Evolutionary conservation across 83 land plant genomes (phyloP).

Genomic region (Larix sibirica): DNA sequence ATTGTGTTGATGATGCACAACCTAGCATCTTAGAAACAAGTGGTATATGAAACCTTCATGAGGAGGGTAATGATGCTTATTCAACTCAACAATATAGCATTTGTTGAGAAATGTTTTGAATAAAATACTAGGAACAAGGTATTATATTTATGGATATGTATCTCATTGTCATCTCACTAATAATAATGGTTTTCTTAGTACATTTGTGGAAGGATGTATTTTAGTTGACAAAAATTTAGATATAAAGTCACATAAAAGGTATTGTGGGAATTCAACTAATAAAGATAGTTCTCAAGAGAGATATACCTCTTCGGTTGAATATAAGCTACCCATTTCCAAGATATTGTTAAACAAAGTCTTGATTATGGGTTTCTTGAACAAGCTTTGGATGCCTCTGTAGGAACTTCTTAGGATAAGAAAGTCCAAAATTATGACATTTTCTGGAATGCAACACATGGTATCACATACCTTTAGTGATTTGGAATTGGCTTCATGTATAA

Average conservation of each 20-base stretch:
- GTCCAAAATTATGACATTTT: background rate
- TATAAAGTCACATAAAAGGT: background rate
- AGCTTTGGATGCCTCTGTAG: no score
- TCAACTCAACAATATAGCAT: background rate
- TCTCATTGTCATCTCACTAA: background rate
- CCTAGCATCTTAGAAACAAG: background rate
- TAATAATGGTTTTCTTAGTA: background rate
- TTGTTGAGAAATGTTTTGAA: no score
- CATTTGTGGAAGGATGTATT: background rate
- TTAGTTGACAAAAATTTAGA: background rate
- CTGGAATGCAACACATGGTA: background rate
- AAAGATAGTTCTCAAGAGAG: background rate
- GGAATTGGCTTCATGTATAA: background rate
- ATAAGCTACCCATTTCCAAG: no score
- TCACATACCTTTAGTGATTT: background rate
- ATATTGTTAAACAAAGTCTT: no score
- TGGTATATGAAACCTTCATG: background rate
- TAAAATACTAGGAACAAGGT: no score
- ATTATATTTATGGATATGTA: background rate
- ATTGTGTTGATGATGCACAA: background rate
- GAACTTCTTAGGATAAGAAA: background rate
- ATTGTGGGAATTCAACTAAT: background rate
- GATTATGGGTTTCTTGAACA: no score
- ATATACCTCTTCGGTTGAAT: no score
- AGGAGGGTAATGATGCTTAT: background rate